Base-by-base conservation (phyloP, 2,329 filamentous ascomycete species). In the Curvularia eragrostidis region DNA sequence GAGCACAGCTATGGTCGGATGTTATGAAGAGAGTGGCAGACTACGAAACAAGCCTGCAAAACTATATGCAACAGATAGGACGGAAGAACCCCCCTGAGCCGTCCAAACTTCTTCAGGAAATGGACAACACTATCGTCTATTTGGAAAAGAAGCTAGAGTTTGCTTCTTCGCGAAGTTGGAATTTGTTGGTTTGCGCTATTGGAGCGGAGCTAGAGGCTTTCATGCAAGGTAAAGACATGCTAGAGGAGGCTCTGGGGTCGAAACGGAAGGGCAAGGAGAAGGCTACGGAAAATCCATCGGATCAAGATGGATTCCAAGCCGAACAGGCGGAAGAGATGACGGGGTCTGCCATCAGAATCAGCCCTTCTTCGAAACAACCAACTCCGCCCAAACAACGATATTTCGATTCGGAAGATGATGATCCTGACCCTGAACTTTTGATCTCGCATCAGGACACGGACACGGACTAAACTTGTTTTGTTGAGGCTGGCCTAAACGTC, bases 131-230 rank as follows among this genome's bases (percentile, higher is more conserved):
- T 4, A 82, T 89, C 12, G 65, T 68, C 0, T 81, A 83, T 2
- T 75, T 94, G 3, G 82, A 87, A 52, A 75, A 80, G 15, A 81
- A 83, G 19, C 68, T 87, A 24, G 77, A 80, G 1, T 70, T 82
- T 2, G 88, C 88, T 0, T 85, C 90, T 59, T 77, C 81, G 1
- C 84, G 84, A 55, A 82, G 83, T 15, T 94, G 91, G 90, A 93
- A 89, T 55, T 77, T 93, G 15, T 80, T 94, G 18, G 87, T 93
- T 4, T 90, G 86, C 50, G 90, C 89, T 10, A 87, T 94, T 32
- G 89, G 90, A 0, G 90, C 91, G 0, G 91, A 91, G 72, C 70
- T 90, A 1, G 87, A 89, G 57, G 88, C 88, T 2, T 87, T 91
- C 59, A 78, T 78, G 30, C 84, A 88, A 66, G 87, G 87, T 1